Evolutionary conservation across 371 early-diverging fungal species (phyloP), one percentile per base, ranked within the genome.

Genomic region (Mucor circinelloides): DNA sequence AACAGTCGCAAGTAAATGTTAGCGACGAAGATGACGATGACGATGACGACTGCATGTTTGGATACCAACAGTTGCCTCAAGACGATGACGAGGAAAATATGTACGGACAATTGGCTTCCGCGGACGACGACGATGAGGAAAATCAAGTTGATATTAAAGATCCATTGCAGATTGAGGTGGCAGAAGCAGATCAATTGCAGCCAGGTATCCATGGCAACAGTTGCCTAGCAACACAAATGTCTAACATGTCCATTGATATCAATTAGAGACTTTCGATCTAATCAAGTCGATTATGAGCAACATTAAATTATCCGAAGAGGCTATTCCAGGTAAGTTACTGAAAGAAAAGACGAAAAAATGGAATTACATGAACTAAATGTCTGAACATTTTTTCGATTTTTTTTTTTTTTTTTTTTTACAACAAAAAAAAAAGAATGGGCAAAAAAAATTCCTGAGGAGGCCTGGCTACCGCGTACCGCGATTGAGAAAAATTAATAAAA

Each of bases 281-380:
- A 80, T 80, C 30, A 75, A 72, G 60, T 70, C 76, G 7, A 77
- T 80, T 38, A 80, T 80, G 80, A 71, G 66, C 15, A 71, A 70
- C 31, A 77, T 80, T 46, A 44, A 71, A 42, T 31, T 80, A 57
- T 68, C 76, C 10, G 70, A 77, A 23, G 60, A 64, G 19, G 71
- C 76, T 13, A 65, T 75, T 25, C 80, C 80, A 71, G 80, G 80
- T 77, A 77, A 63, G 38, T 9, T 40, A 57, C 10, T 12, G 32
- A 52, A 57, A 58, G 58, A 52, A 52, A 57, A 30, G 55, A 31
- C 38, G 28, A 59, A 52, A 58, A 52, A 52, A 52, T 36, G 19
- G 55, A 19, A 25, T 5, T 6, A 1, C 7, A 27, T 52, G 25
- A 23, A 55, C 60, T 5, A 52, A 27, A 52, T 60, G 40, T 34